Evolutionary conservation across 371 early-diverging fungal species (phyloP).

Genomic region (Parasitella parasitica): DNA sequence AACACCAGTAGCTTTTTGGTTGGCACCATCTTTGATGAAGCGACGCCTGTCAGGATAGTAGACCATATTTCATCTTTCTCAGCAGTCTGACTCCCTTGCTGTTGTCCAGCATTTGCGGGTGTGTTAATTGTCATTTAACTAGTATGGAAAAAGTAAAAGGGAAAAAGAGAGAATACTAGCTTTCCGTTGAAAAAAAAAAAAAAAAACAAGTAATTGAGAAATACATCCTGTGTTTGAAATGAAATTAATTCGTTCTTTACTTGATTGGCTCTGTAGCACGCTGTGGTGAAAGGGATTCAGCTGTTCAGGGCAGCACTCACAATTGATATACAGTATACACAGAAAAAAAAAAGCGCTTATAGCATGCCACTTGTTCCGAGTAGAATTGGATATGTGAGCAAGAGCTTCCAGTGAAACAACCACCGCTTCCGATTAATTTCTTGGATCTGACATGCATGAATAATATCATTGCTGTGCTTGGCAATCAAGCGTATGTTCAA

Average conservation of each 20-base stretch:
- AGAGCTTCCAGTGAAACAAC: too few relatives aligned
- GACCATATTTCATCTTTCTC: slow-evolving; percentile 72
- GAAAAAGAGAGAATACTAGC: neutral
- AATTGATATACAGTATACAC: too few relatives aligned
- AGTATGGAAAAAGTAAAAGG: neutral
- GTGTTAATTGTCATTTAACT: slow-evolving; percentile 10
- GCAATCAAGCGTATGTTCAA: too few relatives aligned
- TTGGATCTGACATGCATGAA: too few relatives aligned
- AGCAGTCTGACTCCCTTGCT: slow-evolving; percentile 18
- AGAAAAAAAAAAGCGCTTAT: too few relatives aligned
- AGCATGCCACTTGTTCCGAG: neutral
- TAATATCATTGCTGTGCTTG: too few relatives aligned
- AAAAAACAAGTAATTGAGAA: neutral
- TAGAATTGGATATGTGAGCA: neutral
- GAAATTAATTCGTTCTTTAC: neutral
- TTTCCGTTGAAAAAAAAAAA: neutral
- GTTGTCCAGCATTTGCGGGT: neutral
- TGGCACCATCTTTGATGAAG: slow-evolving; percentile 70
- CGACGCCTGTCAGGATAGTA: slow-evolving; percentile 67
- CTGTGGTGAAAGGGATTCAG: neutral
- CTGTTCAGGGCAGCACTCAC: neutral
- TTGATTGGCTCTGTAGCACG: neutral
- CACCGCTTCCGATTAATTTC: too few relatives aligned
- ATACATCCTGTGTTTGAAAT: neutral
- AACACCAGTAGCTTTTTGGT: slow-evolving; percentile 70